Evolutionary conservation across 2,329 filamentous ascomycete species (phyloP).

Genomic region (Didymosphaeria variabile): DNA sequence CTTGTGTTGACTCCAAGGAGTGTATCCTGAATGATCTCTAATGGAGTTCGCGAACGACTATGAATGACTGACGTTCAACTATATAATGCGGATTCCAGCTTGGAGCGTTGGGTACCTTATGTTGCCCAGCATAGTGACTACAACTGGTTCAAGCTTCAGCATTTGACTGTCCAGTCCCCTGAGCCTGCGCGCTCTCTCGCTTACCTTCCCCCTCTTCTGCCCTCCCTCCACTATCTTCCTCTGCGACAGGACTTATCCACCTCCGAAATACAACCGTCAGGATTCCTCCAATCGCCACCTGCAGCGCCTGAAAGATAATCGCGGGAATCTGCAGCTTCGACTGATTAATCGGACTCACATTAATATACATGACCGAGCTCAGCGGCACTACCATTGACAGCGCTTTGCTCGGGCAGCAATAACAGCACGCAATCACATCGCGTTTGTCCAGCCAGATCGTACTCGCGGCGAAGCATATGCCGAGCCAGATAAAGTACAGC

Average conservation of each 20-base stretch:
- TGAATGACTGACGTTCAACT: too few species aligned
- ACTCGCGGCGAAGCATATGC: conserved; percentile 66
- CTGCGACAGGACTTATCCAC: conserved; percentile 61
- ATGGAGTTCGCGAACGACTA: too few species aligned
- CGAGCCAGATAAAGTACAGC: conserved; percentile 69
- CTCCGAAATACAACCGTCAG: conserved; percentile 53
- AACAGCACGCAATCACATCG: conserved; percentile 75
- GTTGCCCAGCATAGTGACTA: background rate
- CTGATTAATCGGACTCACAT: conserved; percentile 62
- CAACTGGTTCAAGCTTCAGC: background rate
- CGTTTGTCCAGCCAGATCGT: conserved; percentile 64
- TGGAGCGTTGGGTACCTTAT: too few species aligned
- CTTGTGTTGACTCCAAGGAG: too few species aligned
- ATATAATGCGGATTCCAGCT: too few species aligned
- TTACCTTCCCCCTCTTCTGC: conserved; percentile 24
- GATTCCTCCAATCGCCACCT: conserved; percentile 53
- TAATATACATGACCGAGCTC: conserved; percentile 72
- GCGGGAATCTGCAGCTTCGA: conserved; percentile 71
- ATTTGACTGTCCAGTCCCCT: background rate
- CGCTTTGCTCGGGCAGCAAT: conserved; percentile 78
- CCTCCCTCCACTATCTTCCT: conserved; percentile 41
- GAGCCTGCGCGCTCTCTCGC: conserved; percentile 4
- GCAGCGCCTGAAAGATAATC: conserved; percentile 63
- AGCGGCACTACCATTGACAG: conserved; percentile 75
- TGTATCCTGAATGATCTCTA: too few species aligned